Evolutionary conservation across 257 asterid species (phyloP).

Genomic region (Solanum pinnatisectum): DNA sequence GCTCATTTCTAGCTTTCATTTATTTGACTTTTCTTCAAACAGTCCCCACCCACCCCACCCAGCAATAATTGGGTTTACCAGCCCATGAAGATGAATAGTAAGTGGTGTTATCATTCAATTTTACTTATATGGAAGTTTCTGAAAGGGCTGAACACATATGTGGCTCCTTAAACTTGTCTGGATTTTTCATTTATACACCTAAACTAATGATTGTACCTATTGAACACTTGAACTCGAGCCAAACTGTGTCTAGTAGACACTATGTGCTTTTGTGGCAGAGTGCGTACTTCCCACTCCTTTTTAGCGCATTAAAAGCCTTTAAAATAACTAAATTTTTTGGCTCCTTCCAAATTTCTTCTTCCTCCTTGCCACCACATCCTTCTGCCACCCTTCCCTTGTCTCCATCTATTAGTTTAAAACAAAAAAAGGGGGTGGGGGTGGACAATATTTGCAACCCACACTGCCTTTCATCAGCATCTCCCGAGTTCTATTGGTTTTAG

Average conservation of each 20-base stretch:
- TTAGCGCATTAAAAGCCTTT: not conserved
- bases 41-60: not conserved
- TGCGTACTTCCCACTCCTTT: not conserved
- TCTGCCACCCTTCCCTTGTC: not conserved
- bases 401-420: not conserved
- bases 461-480: not conserved
- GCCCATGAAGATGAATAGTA: not conserved
- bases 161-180: not conserved
- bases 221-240: not conserved
- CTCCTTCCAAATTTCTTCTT: not conserved
- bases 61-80: not conserved
- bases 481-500: not conserved
- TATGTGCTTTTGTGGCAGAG: not conserved
- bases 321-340: not conserved
- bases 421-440: not conserved
- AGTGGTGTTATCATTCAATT: not conserved
- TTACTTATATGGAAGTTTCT: not conserved
- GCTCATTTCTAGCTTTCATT: not conserved
- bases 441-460: not conserved
- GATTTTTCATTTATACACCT: not conserved
- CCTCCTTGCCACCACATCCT: not conserved
- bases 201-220: not conserved
- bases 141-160: not conserved
- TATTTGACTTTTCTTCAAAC: not conserved
- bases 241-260: not conserved